These are phyloP conservation scores for Aspergillus carlsbadensis DNA, from an alignment of 495 filamentous ascomycete species.

Conservation along the genomic window DNA sequence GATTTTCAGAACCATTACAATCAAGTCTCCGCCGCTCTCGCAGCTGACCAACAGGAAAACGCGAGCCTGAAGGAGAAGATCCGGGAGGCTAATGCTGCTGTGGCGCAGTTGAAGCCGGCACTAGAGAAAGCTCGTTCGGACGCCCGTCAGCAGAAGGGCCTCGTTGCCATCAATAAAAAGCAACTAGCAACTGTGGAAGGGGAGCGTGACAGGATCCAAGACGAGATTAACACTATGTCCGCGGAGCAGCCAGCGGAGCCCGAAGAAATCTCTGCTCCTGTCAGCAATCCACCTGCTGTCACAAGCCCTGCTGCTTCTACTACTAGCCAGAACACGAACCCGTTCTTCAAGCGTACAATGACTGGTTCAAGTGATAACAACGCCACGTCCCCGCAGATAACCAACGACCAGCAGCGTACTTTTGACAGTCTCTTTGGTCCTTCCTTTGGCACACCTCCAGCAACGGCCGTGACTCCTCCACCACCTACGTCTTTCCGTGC, in stretches of 20 bases:
- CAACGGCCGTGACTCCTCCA: slow-evolving; percentile 43
- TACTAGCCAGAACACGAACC: slow-evolving; percentile 77
- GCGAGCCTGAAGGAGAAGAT: slow-evolving; percentile 82
- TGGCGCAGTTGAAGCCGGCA: slow-evolving; percentile 77
- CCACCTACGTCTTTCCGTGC: slow-evolving; percentile 67
- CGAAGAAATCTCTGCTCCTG: slow-evolving; percentile 39
- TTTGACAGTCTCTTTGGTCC: slow-evolving; percentile 93
- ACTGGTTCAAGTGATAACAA: slow-evolving; percentile 56
- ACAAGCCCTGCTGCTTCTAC: slow-evolving; percentile 72
- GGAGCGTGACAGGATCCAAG: slow-evolving; percentile 80
- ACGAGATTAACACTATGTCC: slow-evolving; percentile 68
- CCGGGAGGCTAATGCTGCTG: slow-evolving; percentile 73
- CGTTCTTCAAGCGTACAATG: slow-evolving; percentile 77
- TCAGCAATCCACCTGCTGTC: slow-evolving; percentile 44
- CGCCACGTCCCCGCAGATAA: slow-evolving; percentile 42
- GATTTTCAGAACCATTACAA: slow-evolving; percentile 84
- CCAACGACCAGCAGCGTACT: slow-evolving; percentile 58
- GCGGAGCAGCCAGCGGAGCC: slow-evolving; percentile 41
- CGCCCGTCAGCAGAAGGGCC: slow-evolving; percentile 88
- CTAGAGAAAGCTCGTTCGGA: slow-evolving; percentile 88
- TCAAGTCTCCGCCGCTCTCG: slow-evolving; percentile 69
- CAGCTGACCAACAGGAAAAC: slow-evolving; percentile 88
- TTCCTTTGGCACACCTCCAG: slow-evolving; percentile 54
- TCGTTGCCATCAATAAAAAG: slow-evolving; percentile 97
- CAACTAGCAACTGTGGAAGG: slow-evolving; percentile 85